Evolutionary conservation across 495 filamentous ascomycete species (phyloP).

Genomic region (Mytilinidion resinicola): DNA sequence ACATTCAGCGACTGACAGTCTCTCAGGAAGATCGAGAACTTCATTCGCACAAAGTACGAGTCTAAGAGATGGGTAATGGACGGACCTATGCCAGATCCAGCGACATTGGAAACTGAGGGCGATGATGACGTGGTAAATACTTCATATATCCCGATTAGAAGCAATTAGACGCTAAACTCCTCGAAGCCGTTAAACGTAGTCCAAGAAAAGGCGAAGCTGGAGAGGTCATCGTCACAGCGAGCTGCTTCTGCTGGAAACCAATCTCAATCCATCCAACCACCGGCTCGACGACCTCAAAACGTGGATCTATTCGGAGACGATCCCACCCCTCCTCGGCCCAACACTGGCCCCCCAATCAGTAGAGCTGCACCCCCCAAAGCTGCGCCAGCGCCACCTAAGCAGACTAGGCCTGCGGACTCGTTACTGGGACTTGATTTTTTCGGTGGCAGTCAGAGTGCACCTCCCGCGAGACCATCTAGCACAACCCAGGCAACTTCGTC

Average conservation of each 20-base stretch:
- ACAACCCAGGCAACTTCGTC: constrained; percentile 45
- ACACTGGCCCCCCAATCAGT: constrained; percentile 52
- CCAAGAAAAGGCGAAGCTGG: constrained; percentile 64
- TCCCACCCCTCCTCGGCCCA: constrained; percentile 54
- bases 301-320: constrained; percentile 62
- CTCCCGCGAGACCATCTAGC: constrained; percentile 64
- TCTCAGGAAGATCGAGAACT: constrained; percentile 90
- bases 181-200: constrained; percentile 62
- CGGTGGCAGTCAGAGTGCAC: constrained; percentile 58
- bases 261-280: constrained; percentile 40
- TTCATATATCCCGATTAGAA: neutral
- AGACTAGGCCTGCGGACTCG: constrained; percentile 71
- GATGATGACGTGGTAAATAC: constrained; percentile 50
- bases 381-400: constrained; percentile 55
- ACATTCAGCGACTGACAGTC: constrained; percentile 6
- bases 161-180: constrained; percentile 4
- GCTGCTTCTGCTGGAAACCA: constrained; percentile 29
- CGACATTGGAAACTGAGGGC: constrained; percentile 72
- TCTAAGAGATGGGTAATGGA: constrained; percentile 98
- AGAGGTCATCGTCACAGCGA: constrained; percentile 53
- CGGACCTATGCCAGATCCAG: constrained; percentile 83
- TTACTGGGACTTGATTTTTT: constrained; percentile 92
- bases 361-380: constrained; percentile 59
- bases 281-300: constrained; percentile 39
- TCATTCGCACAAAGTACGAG: constrained; percentile 97